Evolutionary conservation across 306 rosid species (phyloP), one percentile per base, ranked within the genome.

Genomic region (Cucurbita maxima): DNA sequence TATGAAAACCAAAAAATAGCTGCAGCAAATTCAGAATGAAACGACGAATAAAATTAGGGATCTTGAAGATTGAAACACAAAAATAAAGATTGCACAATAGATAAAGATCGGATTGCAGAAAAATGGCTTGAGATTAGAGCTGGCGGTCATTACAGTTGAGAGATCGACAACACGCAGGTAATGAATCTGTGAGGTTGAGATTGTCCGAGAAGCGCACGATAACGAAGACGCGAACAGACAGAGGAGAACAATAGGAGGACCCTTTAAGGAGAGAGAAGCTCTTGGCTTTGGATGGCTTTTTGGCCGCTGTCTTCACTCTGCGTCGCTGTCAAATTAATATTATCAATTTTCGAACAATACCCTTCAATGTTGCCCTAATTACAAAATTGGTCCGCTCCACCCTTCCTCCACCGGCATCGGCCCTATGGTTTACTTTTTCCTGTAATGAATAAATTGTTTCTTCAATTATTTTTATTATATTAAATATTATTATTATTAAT

Each of bases 161-260:
- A 62, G 96, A 90, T 86, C 92, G 85, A 76, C 51, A 83, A 74
- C 50, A 47, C 45, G n/a, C 58, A 83, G 82, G 74, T 51, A 78
- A 76, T 58, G 82, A 87, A 86, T 81, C 86, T 86, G 80, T 73
- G 70, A 78, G 87, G 91, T 82, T 67, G 90, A 84, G 92, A 84
- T 82, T 87, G 87, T 75, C 82, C 75, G 87, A 77, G 86, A 82
- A 83, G 89, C 84, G 88, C 80, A 77, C 82, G 84, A 86, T 79
- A 78, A 59, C 67, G 74, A 77, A 73, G 64, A 78, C 75, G 87
- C 83, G 76, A 62, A 60, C 73, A 45, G 85, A 76, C 67, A 68
- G 86, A 75, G 82, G 80, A 71, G 86, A 83, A 88, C 83, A 81
- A 79, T 40, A 53, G 30, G 79, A 68, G 78, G 69, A 82, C 71